Percentiles rank a stretch among this genome's conserved stretches.
Conservation (phyloP, 495 filamentous ascomycete species). For the Pyrenopolyporus hunteri region DNA sequence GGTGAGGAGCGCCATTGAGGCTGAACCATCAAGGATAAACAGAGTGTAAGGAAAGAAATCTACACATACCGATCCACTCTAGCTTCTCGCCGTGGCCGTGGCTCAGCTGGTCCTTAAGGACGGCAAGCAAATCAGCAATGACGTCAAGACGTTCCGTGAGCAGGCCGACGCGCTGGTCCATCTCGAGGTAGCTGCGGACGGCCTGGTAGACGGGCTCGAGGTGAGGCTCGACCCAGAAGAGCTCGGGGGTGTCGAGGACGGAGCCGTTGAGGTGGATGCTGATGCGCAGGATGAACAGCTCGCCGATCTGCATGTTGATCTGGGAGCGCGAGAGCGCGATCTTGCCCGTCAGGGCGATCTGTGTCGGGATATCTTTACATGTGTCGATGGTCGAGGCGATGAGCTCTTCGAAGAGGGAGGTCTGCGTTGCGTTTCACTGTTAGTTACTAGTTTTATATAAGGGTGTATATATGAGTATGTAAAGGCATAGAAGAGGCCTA, state of each 20-base stretch:
- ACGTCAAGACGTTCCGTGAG: slow-evolving; percentile 90
- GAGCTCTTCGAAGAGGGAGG: slow-evolving; percentile 95
- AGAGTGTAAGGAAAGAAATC: no score
- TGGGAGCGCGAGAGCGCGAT: slow-evolving; percentile 80
- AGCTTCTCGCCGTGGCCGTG: slow-evolving; percentile 95
- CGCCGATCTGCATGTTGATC: slow-evolving; percentile 98
- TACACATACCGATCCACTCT: slow-evolving; percentile 86
- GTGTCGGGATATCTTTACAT: slow-evolving; percentile 86
- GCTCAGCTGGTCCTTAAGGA: slow-evolving; percentile 94
- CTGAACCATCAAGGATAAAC: no score
- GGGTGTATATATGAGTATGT: background rate
- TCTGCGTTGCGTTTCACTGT: slow-evolving; percentile 54
- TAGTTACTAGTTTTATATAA: slow-evolving; percentile 9
- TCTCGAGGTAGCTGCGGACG: slow-evolving; percentile 93
- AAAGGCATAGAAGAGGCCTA: background rate
- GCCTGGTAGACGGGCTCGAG: slow-evolving; percentile 95
- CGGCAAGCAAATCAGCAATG: slow-evolving; percentile 90
- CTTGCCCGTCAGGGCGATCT: slow-evolving; percentile 89
- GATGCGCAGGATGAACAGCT: slow-evolving; percentile 95
- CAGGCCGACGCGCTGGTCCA: slow-evolving; percentile 92
- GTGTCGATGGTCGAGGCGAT: slow-evolving; percentile 90
- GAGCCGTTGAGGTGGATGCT: slow-evolving; percentile 97
- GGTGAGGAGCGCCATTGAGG: no score
- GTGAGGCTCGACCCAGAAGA: slow-evolving; percentile 98
- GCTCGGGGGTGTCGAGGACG: slow-evolving; percentile 94